phyloP scores from a whole-genome alignment of 805 yeast species.

The Torulaspora indica region DNA sequence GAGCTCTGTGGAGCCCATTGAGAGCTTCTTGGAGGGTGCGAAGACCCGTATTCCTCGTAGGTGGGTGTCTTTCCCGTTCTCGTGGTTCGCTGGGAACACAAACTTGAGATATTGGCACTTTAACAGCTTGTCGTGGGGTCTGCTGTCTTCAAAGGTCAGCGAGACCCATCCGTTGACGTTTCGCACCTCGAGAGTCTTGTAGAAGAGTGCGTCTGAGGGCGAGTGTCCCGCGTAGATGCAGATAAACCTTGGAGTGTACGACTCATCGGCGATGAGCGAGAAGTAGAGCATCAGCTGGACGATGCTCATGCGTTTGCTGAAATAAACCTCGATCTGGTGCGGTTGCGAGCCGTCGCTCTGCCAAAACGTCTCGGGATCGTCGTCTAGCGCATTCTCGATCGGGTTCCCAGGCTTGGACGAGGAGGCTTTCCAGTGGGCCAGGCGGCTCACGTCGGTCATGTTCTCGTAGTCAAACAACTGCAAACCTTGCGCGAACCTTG shows the following conservation, averaged over 20 bases:
- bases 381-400: constrained; percentile 65
- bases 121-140: constrained; percentile 21
- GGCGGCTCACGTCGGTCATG: constrained; percentile 67
- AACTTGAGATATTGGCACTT: constrained; percentile 32
- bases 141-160: constrained; percentile 26
- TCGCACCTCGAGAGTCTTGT: constrained; percentile 26
- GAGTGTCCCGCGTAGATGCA: constrained; percentile 34
- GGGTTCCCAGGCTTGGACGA: constrained; percentile 72
- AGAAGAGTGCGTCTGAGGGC: constrained; percentile 27
- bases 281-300: constrained; percentile 66
- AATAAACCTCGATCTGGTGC: constrained; percentile 72
- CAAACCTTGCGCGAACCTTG: constrained; percentile 23
- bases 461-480: constrained; percentile 37
- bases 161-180: constrained; percentile 35
- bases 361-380: constrained; percentile 74
- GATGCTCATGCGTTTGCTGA: constrained; percentile 68
- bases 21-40: constrained; percentile 12
- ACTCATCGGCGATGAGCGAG: constrained; percentile 72
- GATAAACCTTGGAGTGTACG: constrained; percentile 69
- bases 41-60: constrained; percentile 58
- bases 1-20: constrained; percentile 13
- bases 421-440: constrained; percentile 82
- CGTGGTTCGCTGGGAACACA: constrained; percentile 56
- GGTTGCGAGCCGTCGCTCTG: constrained; percentile 94
- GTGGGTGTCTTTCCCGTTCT: constrained; percentile 94